phyloP scores from a whole-genome alignment of 176 grass and related monocot genomes.

The Avena eriantha region DNA sequence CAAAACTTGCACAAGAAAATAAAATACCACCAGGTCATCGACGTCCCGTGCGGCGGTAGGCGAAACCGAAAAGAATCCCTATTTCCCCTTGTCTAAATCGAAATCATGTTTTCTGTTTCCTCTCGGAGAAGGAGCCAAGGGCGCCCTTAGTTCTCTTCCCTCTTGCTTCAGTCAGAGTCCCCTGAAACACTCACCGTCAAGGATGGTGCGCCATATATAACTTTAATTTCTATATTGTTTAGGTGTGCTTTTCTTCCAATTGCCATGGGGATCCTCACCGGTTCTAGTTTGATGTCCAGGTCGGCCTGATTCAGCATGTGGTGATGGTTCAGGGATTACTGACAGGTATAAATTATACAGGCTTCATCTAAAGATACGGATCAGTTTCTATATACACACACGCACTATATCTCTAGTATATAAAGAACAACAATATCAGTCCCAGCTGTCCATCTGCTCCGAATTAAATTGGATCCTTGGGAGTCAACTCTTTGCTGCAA shows the following conservation, averaged over 20 bases:
- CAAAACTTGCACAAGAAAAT: too few relatives aligned
- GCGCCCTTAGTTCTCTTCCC: too few relatives aligned
- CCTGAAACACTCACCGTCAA: neutral
- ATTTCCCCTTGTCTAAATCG: too few relatives aligned
- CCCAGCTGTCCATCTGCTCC: neutral
- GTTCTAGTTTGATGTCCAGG: neutral
- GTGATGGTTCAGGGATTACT: neutral
- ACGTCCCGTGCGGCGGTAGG: too few relatives aligned
- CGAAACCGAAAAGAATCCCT: too few relatives aligned
- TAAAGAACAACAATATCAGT: neutral
- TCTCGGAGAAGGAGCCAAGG: too few relatives aligned
- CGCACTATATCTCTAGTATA: neutral
- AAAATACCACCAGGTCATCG: too few relatives aligned
- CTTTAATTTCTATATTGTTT: neutral
- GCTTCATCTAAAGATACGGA: neutral
- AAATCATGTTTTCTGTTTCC: too few relatives aligned
- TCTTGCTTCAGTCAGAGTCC: neutral
- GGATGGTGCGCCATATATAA: neutral
- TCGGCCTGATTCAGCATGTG: neutral
- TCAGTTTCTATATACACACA: neutral
- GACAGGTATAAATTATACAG: neutral
- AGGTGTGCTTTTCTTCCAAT: neutral
- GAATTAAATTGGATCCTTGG: neutral
- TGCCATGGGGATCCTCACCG: neutral
- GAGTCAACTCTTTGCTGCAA: neutral